Evolutionary conservation across 139 green algal genomes (phyloP).

Genomic region (Nannochloris sp.): DNA sequence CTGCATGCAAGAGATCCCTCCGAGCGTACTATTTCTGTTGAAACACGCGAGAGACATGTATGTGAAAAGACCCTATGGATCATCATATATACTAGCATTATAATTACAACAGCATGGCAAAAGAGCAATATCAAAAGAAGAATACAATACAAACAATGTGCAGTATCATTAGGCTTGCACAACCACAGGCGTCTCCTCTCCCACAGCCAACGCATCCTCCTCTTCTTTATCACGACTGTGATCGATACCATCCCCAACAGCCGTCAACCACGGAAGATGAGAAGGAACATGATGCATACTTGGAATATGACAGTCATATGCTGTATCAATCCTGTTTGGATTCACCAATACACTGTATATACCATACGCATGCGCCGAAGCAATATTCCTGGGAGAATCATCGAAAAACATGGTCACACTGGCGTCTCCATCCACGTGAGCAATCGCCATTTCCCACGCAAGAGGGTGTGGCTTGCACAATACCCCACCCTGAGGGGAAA

Average conservation of each 20-base stretch:
- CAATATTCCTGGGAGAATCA: conserved; percentile 65
- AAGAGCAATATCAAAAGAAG: too few relatives aligned
- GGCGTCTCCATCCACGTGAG: conserved; percentile 25
- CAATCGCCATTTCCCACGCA: conserved; percentile 47
- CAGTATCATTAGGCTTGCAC: not conserved
- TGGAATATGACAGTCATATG: conserved; percentile 13
- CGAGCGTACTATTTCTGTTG: too few relatives aligned
- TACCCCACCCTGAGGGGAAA: conserved; percentile 33
- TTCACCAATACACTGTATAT: conserved; percentile 51
- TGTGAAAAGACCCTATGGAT: too few relatives aligned
- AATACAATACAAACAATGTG: not conserved
- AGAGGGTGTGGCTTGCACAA: conserved; percentile 63
- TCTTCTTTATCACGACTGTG: not conserved
- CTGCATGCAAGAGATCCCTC: too few relatives aligned
- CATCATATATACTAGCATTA: too few relatives aligned
- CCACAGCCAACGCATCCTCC: not conserved
- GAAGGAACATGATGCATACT: conserved; percentile 28
- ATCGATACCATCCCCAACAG: not conserved
- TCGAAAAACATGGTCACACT: conserved; percentile 60
- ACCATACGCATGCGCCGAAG: conserved; percentile 46
- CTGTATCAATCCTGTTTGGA: conserved; percentile 15
- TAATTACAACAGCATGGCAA: too few relatives aligned
- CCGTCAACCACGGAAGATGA: conserved; percentile 22
- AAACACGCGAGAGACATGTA: too few relatives aligned
- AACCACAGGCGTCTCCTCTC: not conserved